phyloP scores from a whole-genome alignment of 768 basidiomycete genomes.

The Mycena vitilis region DNA sequence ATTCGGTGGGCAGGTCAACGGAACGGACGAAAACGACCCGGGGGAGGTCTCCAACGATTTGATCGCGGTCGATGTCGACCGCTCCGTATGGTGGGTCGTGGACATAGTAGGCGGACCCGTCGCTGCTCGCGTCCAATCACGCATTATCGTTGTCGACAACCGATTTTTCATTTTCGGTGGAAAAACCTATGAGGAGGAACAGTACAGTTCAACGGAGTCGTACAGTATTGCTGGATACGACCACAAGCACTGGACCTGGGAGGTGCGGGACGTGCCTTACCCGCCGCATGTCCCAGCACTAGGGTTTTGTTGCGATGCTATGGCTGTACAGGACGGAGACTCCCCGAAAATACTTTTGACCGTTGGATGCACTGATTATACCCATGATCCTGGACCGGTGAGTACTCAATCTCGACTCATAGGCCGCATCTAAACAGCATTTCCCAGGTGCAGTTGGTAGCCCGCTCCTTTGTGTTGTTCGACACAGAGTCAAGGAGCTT shows the following conservation, averaged over 20 bases:
- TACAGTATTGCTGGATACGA: not conserved
- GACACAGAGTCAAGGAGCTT: conserved; percentile 18
- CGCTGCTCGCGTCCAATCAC: conserved; percentile 3
- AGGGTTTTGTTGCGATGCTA: not conserved
- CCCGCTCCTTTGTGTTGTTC: conserved; percentile 17
- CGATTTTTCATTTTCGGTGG: conserved; percentile 24
- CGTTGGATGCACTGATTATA: too few species aligned
- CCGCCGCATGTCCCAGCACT: not conserved
- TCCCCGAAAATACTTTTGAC: conserved; percentile 2
- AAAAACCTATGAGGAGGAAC: not conserved
- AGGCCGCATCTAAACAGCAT: not conserved
- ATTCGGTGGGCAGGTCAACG: conserved; percentile 21
- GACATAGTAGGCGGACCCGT: conserved; percentile 18
- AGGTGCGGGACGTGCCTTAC: not conserved
- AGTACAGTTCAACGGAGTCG: not conserved
- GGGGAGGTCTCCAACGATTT: conserved; percentile 9
- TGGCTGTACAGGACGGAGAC: conserved; percentile 4
- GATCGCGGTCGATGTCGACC: conserved; percentile 23
- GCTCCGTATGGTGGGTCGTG: conserved; percentile 21
- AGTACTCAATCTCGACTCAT: not conserved
- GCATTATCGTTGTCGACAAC: conserved; percentile 7
- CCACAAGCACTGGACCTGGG: not conserved
- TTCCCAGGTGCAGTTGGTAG: not conserved
- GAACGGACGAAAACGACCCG: too few species aligned
- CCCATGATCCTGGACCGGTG: not conserved